These are phyloP conservation scores for Chlamydomonas reinhardtii DNA, from an alignment of 163 green algal species.

Conservation along the genomic window DNA sequence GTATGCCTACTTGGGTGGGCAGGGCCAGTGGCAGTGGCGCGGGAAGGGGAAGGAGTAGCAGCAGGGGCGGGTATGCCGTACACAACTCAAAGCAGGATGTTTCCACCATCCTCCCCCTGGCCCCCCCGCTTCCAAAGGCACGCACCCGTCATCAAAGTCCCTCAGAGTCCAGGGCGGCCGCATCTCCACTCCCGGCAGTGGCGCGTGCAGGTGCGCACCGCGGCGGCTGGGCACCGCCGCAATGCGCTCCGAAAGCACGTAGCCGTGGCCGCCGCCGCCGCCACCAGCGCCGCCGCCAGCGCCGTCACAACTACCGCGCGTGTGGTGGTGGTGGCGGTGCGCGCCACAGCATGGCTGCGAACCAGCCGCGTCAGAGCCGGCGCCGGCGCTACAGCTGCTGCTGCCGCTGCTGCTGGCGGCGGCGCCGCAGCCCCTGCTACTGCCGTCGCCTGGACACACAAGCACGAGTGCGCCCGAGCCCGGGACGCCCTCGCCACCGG, in stretches of 20 bases:
- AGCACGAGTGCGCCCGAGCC: background rate
- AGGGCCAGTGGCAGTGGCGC: too few species aligned
- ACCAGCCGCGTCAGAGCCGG: background rate
- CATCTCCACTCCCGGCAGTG: background rate
- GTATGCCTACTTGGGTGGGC: too few species aligned
- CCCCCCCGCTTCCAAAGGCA: too few species aligned
- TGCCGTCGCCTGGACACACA: background rate
- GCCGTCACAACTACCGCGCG: too few species aligned
- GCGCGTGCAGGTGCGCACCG: constrained; percentile 13
- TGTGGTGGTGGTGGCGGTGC: too few species aligned
- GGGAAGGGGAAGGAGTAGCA: too few species aligned
- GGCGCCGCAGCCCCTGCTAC: too few species aligned
- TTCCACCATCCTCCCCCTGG: too few species aligned
- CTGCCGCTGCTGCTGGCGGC: too few species aligned
- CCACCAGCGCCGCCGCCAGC: background rate
- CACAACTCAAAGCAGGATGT: too few species aligned
- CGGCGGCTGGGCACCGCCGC: background rate
- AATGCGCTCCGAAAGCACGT: constrained; percentile 22
- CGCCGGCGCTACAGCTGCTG: background rate
- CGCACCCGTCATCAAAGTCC: constrained; percentile 7
- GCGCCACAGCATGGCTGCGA: background rate
- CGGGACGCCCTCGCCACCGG: background rate
- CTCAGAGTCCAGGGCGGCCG: constrained; percentile 24
- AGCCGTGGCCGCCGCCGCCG: constrained; percentile 2
- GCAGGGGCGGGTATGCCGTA: too few species aligned